phyloP scores from a whole-genome alignment of 129 eudicot genomes.

The Helianthus tuberosus region DNA sequence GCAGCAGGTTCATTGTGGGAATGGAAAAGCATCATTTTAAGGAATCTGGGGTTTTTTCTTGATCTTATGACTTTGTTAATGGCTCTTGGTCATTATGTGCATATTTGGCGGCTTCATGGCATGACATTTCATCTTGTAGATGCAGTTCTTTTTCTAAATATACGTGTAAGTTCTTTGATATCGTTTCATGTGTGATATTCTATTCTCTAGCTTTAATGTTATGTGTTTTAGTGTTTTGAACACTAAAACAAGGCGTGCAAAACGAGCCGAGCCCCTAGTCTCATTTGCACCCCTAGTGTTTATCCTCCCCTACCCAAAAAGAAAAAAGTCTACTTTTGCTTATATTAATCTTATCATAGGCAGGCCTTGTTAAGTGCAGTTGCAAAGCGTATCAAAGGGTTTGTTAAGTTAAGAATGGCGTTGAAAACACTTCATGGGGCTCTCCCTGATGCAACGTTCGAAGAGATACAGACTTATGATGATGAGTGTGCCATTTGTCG shows the following conservation, averaged over 20 bases:
- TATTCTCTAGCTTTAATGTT: neutral
- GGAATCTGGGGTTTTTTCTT: conserved; percentile 81
- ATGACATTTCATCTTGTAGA: conserved; percentile 95
- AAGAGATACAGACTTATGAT: conserved; percentile 86
- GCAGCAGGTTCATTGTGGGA: conserved; percentile 86
- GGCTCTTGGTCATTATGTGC: conserved; percentile 94
- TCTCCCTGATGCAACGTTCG: conserved; percentile 93
- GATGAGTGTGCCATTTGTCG: conserved; percentile 98
- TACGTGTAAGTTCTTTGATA: conserved; percentile 63
- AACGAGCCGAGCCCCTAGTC: too few species aligned
- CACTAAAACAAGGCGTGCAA: too few species aligned
- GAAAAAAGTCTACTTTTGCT: conserved; percentile 12
- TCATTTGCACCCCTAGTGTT: too few species aligned
- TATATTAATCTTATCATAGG: conserved; percentile 4
- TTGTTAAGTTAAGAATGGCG: conserved; percentile 72
- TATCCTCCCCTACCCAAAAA: too few species aligned
- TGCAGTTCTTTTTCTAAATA: conserved; percentile 85
- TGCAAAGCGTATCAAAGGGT: conserved; percentile 72
- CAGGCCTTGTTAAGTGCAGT: conserved; percentile 92
- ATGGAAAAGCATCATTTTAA: conserved; percentile 76
- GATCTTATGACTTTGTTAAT: conserved; percentile 89
- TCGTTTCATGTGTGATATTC: neutral
- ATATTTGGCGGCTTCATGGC: conserved; percentile 98
- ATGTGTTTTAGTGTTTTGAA: too few species aligned
- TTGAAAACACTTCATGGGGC: conserved; percentile 91